Evolutionary conservation across 2,329 filamentous ascomycete genomes (phyloP).

Genomic region (Fusarium phyllophilum): DNA sequence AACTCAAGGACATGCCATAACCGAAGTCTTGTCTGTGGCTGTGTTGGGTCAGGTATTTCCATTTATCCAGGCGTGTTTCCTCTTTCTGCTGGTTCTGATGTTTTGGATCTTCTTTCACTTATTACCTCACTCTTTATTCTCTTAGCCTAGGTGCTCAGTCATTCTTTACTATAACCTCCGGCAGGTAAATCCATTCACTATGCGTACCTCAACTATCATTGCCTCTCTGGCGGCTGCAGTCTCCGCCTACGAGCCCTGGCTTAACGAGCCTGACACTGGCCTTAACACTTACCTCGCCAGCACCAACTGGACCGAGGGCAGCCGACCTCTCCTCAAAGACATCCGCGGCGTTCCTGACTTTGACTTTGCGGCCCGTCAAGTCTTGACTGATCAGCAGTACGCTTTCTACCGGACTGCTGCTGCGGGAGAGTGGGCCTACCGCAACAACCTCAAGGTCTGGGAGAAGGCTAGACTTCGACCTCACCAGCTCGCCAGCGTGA

Average conservation of each 20-base stretch:
- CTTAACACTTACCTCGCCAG: constrained; percentile 43
- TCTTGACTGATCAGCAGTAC: constrained; percentile 54
- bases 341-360: constrained; percentile 61
- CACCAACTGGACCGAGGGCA: constrained; percentile 48
- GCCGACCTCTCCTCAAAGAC: constrained; percentile 52
- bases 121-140: neutral
- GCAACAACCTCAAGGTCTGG: constrained; percentile 62
- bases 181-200: constrained; percentile 19
- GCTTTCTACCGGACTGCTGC: constrained; percentile 62
- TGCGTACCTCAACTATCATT: constrained; percentile 29
- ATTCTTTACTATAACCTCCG: constrained; percentile 23
- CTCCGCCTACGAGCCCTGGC: constrained; percentile 45
- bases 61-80: neutral
- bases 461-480: constrained; percentile 57
- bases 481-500: constrained; percentile 46
- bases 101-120: neutral
- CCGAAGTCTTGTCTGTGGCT: neutral
- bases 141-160: constrained; percentile 5
- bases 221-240: constrained; percentile 40
- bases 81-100: neutral
- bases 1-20: neutral
- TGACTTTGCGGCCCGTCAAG: constrained; percentile 58
- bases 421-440: constrained; percentile 61
- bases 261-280: constrained; percentile 52
- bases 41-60: neutral